Percentiles rank a stretch among this genome's conserved stretches.
These are phyloP conservation scores for Exophiala viscosa DNA, from an alignment of 2,329 filamentous ascomycete genomes.

Conservation along the genomic window DNA sequence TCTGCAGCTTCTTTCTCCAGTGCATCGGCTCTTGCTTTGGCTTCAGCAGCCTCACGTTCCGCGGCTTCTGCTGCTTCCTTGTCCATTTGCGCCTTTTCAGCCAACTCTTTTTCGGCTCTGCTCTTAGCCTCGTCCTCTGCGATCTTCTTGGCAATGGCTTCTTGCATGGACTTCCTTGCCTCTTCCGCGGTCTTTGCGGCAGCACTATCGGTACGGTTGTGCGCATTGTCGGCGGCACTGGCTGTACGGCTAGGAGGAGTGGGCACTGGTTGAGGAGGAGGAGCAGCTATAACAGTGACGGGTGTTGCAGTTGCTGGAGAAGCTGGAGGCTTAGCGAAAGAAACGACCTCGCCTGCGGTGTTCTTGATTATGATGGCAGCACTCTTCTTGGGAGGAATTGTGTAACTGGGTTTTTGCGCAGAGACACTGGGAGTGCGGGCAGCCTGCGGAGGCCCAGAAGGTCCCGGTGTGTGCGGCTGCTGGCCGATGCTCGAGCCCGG, in stretches of 20 bases:
- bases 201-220: conserved; percentile 68
- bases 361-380: conserved; percentile 82
- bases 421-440: conserved; percentile 58
- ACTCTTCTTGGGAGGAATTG: conserved; percentile 63
- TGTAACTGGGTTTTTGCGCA: conserved; percentile 59
- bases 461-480: conserved; percentile 47
- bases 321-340: conserved; percentile 65
- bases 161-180: conserved; percentile 71
- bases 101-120: conserved; percentile 38
- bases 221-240: conserved; percentile 60
- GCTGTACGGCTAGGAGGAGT: conserved; percentile 75
- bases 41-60: conserved; percentile 26
- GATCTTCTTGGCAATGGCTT: conserved; percentile 49
- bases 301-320: conserved; percentile 54
- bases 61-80: conserved; percentile 43
- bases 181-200: conserved; percentile 72
- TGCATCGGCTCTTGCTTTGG: conserved; percentile 28
- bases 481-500: conserved; percentile 60
- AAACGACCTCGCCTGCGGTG: conserved; percentile 68
- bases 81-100: conserved; percentile 36
- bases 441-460: conserved; percentile 45
- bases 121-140: conserved; percentile 48
- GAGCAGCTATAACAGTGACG: conserved; percentile 53
- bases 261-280: conserved; percentile 69
- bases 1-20: conserved; percentile 31